phyloP scores from a whole-genome alignment of 805 yeast species.

The Schwanniomyces vanrijiae region DNA sequence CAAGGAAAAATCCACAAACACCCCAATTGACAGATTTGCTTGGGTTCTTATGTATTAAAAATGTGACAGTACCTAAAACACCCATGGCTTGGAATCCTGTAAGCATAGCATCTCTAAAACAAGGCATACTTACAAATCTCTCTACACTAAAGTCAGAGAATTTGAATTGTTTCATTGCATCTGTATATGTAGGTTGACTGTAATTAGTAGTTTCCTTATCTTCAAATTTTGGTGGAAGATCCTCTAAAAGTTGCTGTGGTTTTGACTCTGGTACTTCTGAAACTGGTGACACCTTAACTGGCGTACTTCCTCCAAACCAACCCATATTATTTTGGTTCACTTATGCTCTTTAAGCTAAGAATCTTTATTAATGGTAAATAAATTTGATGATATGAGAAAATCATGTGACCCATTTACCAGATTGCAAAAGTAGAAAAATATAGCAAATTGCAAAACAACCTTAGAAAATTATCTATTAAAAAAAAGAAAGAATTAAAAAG shows the following conservation, averaged over 20 bases:
- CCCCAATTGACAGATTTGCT: conserved; percentile 77
- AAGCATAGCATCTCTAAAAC: conserved; percentile 77
- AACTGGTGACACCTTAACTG: conserved; percentile 38
- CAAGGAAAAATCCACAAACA: conserved; percentile 73
- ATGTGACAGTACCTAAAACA: conserved; percentile 66
- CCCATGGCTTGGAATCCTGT: conserved; percentile 74
- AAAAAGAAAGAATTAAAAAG: neutral
- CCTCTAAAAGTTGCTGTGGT: conserved; percentile 43
- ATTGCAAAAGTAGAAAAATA: neutral
- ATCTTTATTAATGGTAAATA: neutral
- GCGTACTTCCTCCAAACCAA: conserved; percentile 39
- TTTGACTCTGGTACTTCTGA: conserved; percentile 19
- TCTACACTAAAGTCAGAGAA: conserved; percentile 52
- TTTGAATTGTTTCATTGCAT: conserved; percentile 46
- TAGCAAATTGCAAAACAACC: too few relatives aligned
- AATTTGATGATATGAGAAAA: neutral
- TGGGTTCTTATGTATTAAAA: conserved; percentile 63
- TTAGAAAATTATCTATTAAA: too few relatives aligned
- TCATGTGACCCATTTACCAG: neutral
- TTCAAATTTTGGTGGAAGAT: conserved; percentile 52
- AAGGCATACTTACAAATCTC: conserved; percentile 61
- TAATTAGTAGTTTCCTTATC: conserved; percentile 19
- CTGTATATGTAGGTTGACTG: conserved; percentile 13
- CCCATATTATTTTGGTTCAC: conserved; percentile 27
- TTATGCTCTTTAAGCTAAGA: neutral